Base-by-base conservation (phyloP, 2,329 filamentous ascomycete species). In the Massarina eburnea region DNA sequence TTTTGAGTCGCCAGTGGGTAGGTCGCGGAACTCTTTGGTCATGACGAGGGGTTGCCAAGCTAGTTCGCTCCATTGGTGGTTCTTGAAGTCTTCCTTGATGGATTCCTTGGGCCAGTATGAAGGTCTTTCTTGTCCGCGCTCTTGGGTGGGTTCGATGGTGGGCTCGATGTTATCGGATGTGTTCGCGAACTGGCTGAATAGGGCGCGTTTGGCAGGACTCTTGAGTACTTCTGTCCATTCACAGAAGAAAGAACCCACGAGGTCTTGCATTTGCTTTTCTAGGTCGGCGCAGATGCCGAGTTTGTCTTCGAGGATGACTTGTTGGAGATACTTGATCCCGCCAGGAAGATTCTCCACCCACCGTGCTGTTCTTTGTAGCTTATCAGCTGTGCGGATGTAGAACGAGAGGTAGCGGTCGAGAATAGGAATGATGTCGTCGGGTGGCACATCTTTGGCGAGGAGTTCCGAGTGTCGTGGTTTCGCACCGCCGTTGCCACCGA, bases 301-400 rank as follows among this genome's bases (percentile, higher is more conserved):
- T 62, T 86, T 89, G 75, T 96, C 91, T 22, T 94, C 81, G 5
- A 96, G 77, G 26, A 96, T 80, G 3, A 96, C 91, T 59, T 91
- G 83, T 41, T 84, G 83, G 0, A 96, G 81, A 65, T 95, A 95
- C 48, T 82, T 80, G 71, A 96, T 85, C 1, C 91, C 91, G 5
- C 90, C 91, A 0, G 91, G 90, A 0, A 95, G 79, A 41, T 80
- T 81, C 69, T 96, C 91, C 29, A 96, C 76, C 91, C 91, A 96
- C 19, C 89, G 81, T 0, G 91, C 91, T 20, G 91, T 96, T 39
- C 91, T 82, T 71, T 96, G 90, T 0, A 96, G 82, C 64, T 88
- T 91, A 73, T 96, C 91, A 35, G 89, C 91, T 0, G 91, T 95
- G 55, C 90, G 88, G 61, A 96, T 94, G 73, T 96, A 96, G 76